phyloP scores from a whole-genome alignment of 805 yeast species.

The Candida insectorum region DNA sequence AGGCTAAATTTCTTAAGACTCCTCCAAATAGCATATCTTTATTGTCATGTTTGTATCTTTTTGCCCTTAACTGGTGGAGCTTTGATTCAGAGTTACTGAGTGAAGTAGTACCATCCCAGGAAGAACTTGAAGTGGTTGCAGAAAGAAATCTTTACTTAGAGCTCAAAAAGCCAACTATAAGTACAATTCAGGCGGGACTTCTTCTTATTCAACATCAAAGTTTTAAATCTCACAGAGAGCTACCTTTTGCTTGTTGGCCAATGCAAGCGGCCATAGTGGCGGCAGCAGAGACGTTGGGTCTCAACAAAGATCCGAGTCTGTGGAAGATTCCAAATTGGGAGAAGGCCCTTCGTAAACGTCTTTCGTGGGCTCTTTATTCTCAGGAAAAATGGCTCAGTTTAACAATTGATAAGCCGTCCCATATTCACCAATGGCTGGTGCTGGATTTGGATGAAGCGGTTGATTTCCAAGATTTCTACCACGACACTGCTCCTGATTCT shows the following conservation, averaged over 20 bases:
- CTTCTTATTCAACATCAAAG: conserved; percentile 64
- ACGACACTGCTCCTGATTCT: no score
- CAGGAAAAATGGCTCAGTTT: conserved; percentile 91
- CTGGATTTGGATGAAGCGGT: conserved; percentile 63
- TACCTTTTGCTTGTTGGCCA: conserved; percentile 48
- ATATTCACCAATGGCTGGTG: conserved; percentile 81
- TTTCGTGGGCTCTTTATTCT: conserved; percentile 93
- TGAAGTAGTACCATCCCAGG: conserved; percentile 72
- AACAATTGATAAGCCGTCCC: conserved; percentile 79
- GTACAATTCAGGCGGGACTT: conserved; percentile 88
- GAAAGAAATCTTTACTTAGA: conserved; percentile 70
- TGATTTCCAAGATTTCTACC: conserved; percentile 69
- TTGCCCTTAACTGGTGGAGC: conserved; percentile 94
- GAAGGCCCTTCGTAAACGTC: conserved; percentile 74
- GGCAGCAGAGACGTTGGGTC: conserved; percentile 81
- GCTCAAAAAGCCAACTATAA: conserved; percentile 78
- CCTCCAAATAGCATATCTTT: conserved; percentile 81
- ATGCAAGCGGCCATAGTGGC: conserved; percentile 82
- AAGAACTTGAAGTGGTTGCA: conserved; percentile 38
- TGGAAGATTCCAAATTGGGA: conserved; percentile 97
- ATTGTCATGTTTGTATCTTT: conserved; percentile 81
- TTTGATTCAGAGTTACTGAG: conserved; percentile 72
- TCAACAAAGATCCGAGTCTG: conserved; percentile 78
- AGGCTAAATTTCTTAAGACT: conserved; percentile 83
- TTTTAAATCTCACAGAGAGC: conserved; percentile 18